phyloP scores from a whole-genome alignment of 2,329 filamentous ascomycete species.

The Alternaria alternata region DNA sequence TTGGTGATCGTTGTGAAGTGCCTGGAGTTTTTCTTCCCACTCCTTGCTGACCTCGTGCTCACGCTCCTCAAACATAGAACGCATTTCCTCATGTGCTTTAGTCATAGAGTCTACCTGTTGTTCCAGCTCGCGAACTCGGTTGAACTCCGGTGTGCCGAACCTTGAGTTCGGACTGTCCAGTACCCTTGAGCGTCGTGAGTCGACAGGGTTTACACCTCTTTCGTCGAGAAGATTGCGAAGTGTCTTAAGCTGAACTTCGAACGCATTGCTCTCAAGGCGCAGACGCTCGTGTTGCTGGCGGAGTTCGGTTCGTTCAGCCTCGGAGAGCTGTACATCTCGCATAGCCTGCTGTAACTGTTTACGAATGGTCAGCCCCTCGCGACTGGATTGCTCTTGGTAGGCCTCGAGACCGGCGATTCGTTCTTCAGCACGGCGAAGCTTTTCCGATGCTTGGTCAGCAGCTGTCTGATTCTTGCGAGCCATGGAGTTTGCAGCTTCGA shows the following conservation, averaged over 20 bases:
- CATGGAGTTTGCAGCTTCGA: constrained; percentile 78
- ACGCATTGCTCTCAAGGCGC: constrained; percentile 91
- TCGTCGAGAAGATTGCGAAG: constrained; percentile 92
- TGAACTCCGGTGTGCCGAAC: constrained; percentile 80
- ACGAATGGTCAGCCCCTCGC: constrained; percentile 88
- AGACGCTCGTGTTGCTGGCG: constrained; percentile 84
- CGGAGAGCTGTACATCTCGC: constrained; percentile 82
- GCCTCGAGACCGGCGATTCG: constrained; percentile 95
- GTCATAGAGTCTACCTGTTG: constrained; percentile 80
- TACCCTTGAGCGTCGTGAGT: constrained; percentile 73
- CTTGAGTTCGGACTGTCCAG: constrained; percentile 76
- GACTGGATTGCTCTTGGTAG: constrained; percentile 95
- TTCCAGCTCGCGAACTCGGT: constrained; percentile 83
- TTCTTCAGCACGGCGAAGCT: constrained; percentile 90
- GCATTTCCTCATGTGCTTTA: constrained; percentile 86
- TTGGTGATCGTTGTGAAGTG: constrained; percentile 96
- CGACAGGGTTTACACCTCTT: constrained; percentile 81
- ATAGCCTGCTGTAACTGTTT: constrained; percentile 87
- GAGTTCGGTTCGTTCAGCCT: constrained; percentile 81
- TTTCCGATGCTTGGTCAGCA: constrained; percentile 85
- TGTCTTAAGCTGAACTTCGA: constrained; percentile 89
- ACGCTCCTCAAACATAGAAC: constrained; percentile 76
- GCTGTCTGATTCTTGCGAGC: constrained; percentile 90
- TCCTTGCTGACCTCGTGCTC: constrained; percentile 86
- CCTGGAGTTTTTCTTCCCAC: constrained; percentile 91